Evolutionary conservation across 768 basidiomycete species (phyloP).

Genomic region (Boletus rubropictus): DNA sequence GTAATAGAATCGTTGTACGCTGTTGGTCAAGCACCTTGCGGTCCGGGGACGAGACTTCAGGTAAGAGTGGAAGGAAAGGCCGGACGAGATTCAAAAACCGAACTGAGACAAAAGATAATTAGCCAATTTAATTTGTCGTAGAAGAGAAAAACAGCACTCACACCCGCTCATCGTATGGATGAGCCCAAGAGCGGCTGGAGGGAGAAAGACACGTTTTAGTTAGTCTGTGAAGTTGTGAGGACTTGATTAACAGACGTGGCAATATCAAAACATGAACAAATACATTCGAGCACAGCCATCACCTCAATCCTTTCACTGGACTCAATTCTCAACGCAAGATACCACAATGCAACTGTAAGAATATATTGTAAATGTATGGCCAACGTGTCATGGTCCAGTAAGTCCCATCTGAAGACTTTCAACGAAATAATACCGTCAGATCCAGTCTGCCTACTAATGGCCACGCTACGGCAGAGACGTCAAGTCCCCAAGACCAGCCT

Average conservation of each 20-base stretch:
- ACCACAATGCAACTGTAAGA: too few relatives aligned
- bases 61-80: constrained; percentile 93
- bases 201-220: constrained; percentile 17
- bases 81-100: constrained; percentile 97
- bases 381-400: too few relatives aligned
- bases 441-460: too few relatives aligned
- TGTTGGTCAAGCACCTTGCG: constrained; percentile 62
- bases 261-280: constrained; percentile 27
- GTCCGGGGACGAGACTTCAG: constrained; percentile 97
- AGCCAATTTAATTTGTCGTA: constrained; percentile 3
- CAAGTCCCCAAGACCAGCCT: not conserved
- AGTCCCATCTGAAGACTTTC: too few relatives aligned
- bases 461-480: not conserved
- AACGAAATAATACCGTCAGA: too few relatives aligned
- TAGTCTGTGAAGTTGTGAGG: constrained; percentile 11
- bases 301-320: too few relatives aligned
- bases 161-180: constrained; percentile 69
- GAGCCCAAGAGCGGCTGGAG: constrained; percentile 21
- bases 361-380: too few relatives aligned
- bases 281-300: constrained; percentile 15
- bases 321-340: too few relatives aligned
- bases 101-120: constrained; percentile 36
- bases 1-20: not conserved
- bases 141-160: constrained; percentile 35
- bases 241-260: constrained; percentile 27